Conservation (phyloP, 2,329 filamentous ascomycete genomes). For the Chalaropsis thielavioides region DNA sequence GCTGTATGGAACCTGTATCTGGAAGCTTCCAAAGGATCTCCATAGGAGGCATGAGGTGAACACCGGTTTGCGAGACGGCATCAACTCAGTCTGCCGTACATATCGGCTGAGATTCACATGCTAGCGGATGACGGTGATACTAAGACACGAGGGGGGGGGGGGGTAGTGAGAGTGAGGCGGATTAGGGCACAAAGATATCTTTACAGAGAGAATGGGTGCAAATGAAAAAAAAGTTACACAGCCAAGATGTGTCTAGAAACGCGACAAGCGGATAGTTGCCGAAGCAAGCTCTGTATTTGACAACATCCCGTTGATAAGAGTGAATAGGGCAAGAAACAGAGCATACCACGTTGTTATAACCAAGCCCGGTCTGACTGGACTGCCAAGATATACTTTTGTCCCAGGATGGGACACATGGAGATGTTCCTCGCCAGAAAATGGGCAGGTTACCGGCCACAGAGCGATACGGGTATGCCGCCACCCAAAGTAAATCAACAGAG, state of each 20-base stretch:
- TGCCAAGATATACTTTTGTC: not conserved
- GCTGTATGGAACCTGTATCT: not conserved
- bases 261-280: not conserved
- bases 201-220: too few species aligned
- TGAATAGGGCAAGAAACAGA: not conserved
- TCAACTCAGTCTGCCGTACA: not conserved
- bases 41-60: not conserved
- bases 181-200: too few species aligned
- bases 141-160: not conserved
- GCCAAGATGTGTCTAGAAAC: not conserved
- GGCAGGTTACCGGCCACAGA: not conserved
- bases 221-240: not conserved
- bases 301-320: not conserved
- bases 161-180: not conserved
- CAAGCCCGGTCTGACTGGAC: not conserved
- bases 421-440: not conserved
- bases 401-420: not conserved
- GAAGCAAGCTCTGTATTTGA: not conserved
- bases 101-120: not conserved
- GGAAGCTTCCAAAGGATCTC: not conserved
- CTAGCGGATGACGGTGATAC: not conserved
- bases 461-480: not conserved
- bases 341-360: too few species aligned
- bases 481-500: not conserved
- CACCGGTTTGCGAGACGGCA: not conserved